Conservation (phyloP, 805 yeast genomes). For the Candida quercuum region DNA sequence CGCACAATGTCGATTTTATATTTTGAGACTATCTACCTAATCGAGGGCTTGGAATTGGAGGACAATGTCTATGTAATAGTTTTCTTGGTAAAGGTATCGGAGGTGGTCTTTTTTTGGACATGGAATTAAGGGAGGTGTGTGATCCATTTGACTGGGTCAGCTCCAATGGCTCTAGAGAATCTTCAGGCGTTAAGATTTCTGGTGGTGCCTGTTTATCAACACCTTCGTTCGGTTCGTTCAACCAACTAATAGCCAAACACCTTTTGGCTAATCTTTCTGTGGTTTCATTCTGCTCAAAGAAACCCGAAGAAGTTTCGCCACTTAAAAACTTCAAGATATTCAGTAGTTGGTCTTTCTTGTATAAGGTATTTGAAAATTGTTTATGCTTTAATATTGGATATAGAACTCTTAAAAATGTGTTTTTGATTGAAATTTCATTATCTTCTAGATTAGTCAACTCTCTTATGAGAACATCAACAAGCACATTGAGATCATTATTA, state of each 20-base stretch:
- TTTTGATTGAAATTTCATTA: constrained; percentile 52
- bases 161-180: constrained; percentile 6
- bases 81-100: constrained; percentile 33
- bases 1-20: too few relatives aligned
- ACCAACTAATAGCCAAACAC: constrained; percentile 27
- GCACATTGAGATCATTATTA: constrained; percentile 77
- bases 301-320: constrained; percentile 25
- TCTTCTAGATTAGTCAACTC: constrained; percentile 69
- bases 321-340: constrained; percentile 46
- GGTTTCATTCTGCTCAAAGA: constrained; percentile 30
- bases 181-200: too few relatives aligned
- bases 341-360: constrained; percentile 51
- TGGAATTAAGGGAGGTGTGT: constrained; percentile 29
- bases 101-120: constrained; percentile 29
- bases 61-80: constrained; percentile 9
- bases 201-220: too few relatives aligned
- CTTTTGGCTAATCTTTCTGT: constrained; percentile 37
- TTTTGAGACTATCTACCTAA: constrained; percentile 8
- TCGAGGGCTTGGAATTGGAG: constrained; percentile 32
- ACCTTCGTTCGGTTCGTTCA: constrained; percentile 7
- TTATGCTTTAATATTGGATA: constrained; percentile 66
- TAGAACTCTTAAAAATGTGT: constrained; percentile 69
- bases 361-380: constrained; percentile 49
- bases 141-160: constrained; percentile 22
- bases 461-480: constrained; percentile 76